phyloP scores from a whole-genome alignment of 2,329 filamentous ascomycete genomes.

The Periglandula ipomoeae region DNA sequence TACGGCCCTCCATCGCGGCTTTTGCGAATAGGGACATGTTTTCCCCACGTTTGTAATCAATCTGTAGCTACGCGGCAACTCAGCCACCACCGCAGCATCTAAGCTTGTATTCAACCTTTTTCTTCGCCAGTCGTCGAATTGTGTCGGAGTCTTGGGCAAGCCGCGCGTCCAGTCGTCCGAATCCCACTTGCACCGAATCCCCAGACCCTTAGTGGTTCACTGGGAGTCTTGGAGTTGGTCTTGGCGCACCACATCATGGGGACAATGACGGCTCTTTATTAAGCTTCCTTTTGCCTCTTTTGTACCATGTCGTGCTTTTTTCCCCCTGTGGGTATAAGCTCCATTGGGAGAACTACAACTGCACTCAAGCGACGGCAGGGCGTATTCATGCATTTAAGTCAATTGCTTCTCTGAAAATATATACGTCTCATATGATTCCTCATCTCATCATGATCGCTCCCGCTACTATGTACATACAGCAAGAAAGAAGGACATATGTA shows the following conservation, averaged over 20 bases:
- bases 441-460: background rate
- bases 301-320: background rate
- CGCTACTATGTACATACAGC: background rate
- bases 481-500: no score
- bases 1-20: no score
- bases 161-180: background rate
- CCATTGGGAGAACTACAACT: no score
- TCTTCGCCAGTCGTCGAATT: background rate
- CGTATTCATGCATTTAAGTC: background rate
- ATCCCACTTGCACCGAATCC: background rate
- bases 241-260: background rate
- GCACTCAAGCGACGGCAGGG: no score
- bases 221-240: background rate
- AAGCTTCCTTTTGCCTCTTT: background rate
- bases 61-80: background rate
- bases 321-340: no score
- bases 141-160: background rate
- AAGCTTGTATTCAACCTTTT: background rate
- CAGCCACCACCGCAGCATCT: background rate
- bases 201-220: background rate
- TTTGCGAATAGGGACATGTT: no score
- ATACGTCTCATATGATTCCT: background rate
- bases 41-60: background rate
- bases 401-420: background rate
- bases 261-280: background rate